Evolutionary conservation across 2,329 filamentous ascomycete genomes (phyloP), one percentile per base, ranked within the genome.

Genomic region (Alternaria alternata): DNA sequence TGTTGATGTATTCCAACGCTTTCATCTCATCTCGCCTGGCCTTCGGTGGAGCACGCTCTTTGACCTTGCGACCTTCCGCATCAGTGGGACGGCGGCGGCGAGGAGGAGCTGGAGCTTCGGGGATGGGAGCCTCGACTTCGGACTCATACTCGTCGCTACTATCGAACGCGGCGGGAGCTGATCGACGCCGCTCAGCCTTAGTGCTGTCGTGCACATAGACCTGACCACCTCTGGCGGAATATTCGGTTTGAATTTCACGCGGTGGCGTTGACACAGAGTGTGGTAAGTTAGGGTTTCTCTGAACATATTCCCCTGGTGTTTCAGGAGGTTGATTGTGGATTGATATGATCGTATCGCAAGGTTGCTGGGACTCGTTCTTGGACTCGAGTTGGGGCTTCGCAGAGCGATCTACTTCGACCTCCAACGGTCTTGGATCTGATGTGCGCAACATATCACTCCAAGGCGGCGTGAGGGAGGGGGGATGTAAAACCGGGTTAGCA

Each of bases 221-320:
- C 26, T 64, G 68, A 7, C 70, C 69, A 38, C 60, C 55, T 4
- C 65, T 66, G 18, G 68, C 69, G 26, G 71, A 66, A 41, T 72
- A 74, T 14, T 69, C 66, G 11, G 75, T 75, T 28, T 70, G 73
- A 3, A 74, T 67, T 51, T 78, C 76, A 18, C 75, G 75, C 3
- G 71, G 58, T 26, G 72, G 78, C 20, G 20, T 20, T 20, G 20
- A 20, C 20, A 20, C 20, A 20, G 20, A 20, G 20, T 20, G 20
- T 20, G 20, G 20, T 3, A 20, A 20, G 20, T 20, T 20, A 20
- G 20, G 20, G 20, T 20, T 20, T 20, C 20, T 20, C 20, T 20
- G 20, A 20, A 20, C 20, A 20, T 20, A 20, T 20, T 20, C 20
- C 20, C 20, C 20, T 20, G 20, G 20, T 20, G 20, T 20, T 20